These are phyloP conservation scores for Colletotrichum costaricense DNA, from an alignment of 2,329 filamentous ascomycete genomes.

Conservation along the genomic window DNA sequence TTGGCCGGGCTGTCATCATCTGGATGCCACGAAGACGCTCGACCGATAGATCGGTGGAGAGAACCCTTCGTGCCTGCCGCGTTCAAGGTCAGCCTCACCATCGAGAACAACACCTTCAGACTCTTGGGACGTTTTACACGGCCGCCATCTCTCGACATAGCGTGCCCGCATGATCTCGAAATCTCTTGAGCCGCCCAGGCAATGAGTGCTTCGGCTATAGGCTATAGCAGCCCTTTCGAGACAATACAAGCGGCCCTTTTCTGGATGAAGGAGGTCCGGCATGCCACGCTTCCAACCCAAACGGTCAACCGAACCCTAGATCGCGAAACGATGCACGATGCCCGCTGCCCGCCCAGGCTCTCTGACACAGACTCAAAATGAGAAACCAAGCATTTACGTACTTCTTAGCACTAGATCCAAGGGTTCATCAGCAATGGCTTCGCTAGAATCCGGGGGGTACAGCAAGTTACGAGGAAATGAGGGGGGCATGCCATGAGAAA, in stretches of 20 bases:
- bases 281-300: neutral
- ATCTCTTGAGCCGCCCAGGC: neutral
- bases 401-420: neutral
- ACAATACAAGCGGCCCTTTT: neutral
- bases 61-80: neutral
- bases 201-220: neutral
- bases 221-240: neutral
- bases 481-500: neutral
- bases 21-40: slow-evolving; percentile 7
- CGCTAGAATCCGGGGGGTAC: neutral
- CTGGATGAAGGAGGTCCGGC: neutral
- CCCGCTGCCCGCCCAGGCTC: slow-evolving; percentile 1
- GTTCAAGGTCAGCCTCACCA: neutral
- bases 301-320: slow-evolving; percentile 30
- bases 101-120: neutral
- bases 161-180: neutral
- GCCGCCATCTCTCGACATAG: neutral
- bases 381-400: neutral
- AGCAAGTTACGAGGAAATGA: neutral
- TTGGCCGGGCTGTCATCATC: slow-evolving; percentile 2
- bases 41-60: neutral
- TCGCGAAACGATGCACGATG: slow-evolving; percentile 16
- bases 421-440: neutral
- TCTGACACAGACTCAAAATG: slow-evolving; percentile 7
- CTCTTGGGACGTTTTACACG: slow-evolving; percentile 19